Conservation (phyloP, 2,329 filamentous ascomycete genomes). For the Pseudocercospora ulei region DNA sequence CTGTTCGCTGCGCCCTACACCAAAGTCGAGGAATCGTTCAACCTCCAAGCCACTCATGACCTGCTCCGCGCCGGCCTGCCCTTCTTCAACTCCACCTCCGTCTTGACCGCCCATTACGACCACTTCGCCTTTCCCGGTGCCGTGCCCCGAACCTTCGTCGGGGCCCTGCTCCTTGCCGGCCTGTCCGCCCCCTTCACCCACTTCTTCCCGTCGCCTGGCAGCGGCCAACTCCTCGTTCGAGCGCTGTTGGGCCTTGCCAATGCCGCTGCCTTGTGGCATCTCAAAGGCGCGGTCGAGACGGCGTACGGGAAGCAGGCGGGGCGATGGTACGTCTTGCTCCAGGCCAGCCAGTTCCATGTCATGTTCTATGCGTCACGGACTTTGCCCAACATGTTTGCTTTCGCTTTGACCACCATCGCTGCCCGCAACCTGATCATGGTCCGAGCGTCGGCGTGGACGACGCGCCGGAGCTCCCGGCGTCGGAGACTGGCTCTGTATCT, state of each 20-base stretch:
- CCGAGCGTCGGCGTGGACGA: constrained; percentile 34
- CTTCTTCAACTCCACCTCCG: constrained; percentile 24
- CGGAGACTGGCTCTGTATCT: constrained; percentile 60
- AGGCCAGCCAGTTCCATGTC: constrained; percentile 80
- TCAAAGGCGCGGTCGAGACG: constrained; percentile 53
- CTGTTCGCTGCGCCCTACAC: constrained; percentile 63
- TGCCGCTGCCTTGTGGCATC: constrained; percentile 56
- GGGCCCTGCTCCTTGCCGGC: constrained; percentile 64
- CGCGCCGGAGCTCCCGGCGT: constrained; percentile 37
- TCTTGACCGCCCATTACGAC: constrained; percentile 58
- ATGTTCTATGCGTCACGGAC: constrained; percentile 87
- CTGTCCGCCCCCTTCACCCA: constrained; percentile 57
- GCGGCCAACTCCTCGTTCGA: constrained; percentile 57
- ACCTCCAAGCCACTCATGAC: constrained; percentile 87
- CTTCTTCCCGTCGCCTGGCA: constrained; percentile 47
- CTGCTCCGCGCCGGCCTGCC: constrained; percentile 73
- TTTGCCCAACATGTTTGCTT: constrained; percentile 93
- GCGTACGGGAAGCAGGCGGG: constrained; percentile 60
- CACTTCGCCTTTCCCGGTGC: constrained; percentile 84
- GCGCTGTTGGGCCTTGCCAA: constrained; percentile 71
- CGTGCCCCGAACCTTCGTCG: constrained; percentile 83
- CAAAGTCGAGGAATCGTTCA: constrained; percentile 98
- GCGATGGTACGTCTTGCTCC: constrained; percentile 70
- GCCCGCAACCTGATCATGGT: constrained; percentile 46
- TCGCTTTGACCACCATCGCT: constrained; percentile 64